Evolutionary conservation across 495 filamentous ascomycete species (phyloP).

Genomic region (Cetradonia linearis): DNA sequence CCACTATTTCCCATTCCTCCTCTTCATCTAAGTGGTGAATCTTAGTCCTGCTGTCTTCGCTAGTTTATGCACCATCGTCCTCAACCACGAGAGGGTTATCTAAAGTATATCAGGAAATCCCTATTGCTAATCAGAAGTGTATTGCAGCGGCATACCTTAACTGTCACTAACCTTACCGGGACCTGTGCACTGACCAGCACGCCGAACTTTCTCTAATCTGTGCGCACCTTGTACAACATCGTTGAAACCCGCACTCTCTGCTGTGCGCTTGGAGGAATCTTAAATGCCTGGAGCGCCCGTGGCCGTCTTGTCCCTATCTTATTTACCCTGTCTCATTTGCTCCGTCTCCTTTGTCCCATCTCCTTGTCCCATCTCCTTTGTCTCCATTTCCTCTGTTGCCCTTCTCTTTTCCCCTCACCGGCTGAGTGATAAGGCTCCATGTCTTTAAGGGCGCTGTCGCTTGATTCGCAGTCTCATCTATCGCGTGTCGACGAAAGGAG

Average conservation of each 20-base stretch:
- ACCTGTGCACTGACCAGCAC: background rate
- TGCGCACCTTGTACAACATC: conserved; percentile 8
- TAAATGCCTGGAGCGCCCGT: conserved; percentile 5
- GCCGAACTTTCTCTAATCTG: conserved; percentile 2
- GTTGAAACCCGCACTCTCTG: conserved; percentile 11
- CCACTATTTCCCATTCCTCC: conserved; percentile 6
- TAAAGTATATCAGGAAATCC: conserved; percentile 7
- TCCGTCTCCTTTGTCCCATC: background rate
- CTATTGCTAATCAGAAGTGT: conserved; percentile 3
- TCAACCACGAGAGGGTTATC: conserved; percentile 8
- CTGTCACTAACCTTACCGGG: conserved; percentile 4
- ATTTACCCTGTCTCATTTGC: background rate
- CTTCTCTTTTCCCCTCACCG: background rate
- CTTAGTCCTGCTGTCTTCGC: background rate
- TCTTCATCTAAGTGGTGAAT: background rate
- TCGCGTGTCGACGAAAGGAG: background rate
- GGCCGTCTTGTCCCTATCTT: background rate
- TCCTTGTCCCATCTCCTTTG: background rate
- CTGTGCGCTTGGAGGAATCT: conserved; percentile 11
- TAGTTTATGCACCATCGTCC: background rate
- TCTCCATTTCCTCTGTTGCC: background rate
- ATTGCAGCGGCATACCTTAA: background rate
- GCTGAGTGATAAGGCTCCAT: background rate
- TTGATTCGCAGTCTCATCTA: background rate
- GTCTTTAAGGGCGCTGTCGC: background rate